Evolutionary conservation across 192 early-diverging fungal species (phyloP), one percentile per base, ranked within the genome.

Genomic region (Irineochytrium annulatum): DNA sequence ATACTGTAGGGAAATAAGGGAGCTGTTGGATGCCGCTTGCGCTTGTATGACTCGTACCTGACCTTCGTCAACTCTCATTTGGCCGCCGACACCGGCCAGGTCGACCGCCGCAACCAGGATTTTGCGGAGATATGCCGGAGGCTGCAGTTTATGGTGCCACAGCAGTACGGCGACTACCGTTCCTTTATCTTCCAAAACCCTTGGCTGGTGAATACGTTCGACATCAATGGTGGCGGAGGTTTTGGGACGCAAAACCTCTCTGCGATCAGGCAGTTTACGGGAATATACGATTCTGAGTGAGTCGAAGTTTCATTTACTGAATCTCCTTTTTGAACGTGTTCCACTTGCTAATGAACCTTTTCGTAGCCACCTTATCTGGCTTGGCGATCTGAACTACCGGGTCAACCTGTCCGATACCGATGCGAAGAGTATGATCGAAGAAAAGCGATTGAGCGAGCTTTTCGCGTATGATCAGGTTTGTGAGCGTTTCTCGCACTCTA

Each of bases 331-430:
- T 52, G 49, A 52, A 26, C n/a, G 17, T 8, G 26, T 51, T 11
- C 6, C 16, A 37, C 26, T 24, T 30, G 37, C 43, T 44, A 24
- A 16, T 56, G 37, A 49, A 49, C 4, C 49, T 60, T 45, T 45
- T 56, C 22, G 3, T 6, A 87, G 87, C 56, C 86, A 89, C 67
- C 73, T 91, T 24, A 77, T 99, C 43, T 99, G 91, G 88, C 67
- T 95, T 16, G 96, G 96, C 27, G 96, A 99, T 67, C 67, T 99
- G 54, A 99, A 99, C 68, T 97, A 99, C 71, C 83, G 96, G 2
- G 73, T 99, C 31, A 72, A 74, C 3, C 57, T 93, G 0, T 68
- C 83, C 3, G 84, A 88, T 46, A 68, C 70, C 5, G 82, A 81
- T 4, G 79, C 89, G 35, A 85, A 85, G 55, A 59, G 60, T 3